phyloP scores from a whole-genome alignment of 768 basidiomycete species.

The Coprinellus aureogranulatus region DNA sequence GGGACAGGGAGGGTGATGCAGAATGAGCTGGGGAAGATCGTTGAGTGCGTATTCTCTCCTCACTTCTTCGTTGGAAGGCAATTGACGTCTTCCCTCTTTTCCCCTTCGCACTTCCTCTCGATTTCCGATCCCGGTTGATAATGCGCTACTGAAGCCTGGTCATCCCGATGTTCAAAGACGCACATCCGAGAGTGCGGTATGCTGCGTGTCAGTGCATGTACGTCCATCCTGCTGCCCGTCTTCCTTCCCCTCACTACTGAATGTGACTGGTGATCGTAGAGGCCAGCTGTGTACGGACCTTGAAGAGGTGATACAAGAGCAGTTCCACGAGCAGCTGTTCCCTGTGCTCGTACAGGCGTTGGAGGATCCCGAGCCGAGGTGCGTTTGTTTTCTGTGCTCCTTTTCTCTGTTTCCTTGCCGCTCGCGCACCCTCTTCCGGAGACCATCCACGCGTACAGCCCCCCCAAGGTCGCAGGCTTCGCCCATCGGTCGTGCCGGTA shows the following conservation, averaged over 20 bases:
- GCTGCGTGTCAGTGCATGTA: slow-evolving; percentile 91
- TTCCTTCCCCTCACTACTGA: neutral
- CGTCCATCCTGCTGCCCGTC: slow-evolving; percentile 17
- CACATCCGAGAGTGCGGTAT: slow-evolving; percentile 70
- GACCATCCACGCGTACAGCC: too few relatives aligned
- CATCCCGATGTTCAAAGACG: slow-evolving; percentile 72
- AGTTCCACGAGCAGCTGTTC: slow-evolving; percentile 65
- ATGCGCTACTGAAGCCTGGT: slow-evolving; percentile 54
- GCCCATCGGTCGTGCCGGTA: too few relatives aligned
- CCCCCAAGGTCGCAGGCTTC: too few relatives aligned
- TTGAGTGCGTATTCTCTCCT: slow-evolving; percentile 53
- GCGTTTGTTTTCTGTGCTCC: too few relatives aligned
- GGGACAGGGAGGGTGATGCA: slow-evolving; percentile 82
- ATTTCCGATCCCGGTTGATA: neutral
- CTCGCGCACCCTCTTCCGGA: too few relatives aligned
- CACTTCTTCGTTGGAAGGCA: neutral
- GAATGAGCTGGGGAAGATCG: slow-evolving; percentile 77
- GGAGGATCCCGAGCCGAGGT: slow-evolving; percentile 62
- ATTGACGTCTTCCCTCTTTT: too few relatives aligned
- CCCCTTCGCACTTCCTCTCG: neutral
- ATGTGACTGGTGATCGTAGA: too few relatives aligned
- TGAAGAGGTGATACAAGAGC: slow-evolving; percentile 75
- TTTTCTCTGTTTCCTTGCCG: too few relatives aligned
- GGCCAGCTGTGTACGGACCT: slow-evolving; percentile 89
- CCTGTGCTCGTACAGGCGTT: slow-evolving; percentile 68